Base-by-base conservation (phyloP, 2,329 filamentous ascomycete genomes). In the Trichoderma arundinaceum region DNA sequence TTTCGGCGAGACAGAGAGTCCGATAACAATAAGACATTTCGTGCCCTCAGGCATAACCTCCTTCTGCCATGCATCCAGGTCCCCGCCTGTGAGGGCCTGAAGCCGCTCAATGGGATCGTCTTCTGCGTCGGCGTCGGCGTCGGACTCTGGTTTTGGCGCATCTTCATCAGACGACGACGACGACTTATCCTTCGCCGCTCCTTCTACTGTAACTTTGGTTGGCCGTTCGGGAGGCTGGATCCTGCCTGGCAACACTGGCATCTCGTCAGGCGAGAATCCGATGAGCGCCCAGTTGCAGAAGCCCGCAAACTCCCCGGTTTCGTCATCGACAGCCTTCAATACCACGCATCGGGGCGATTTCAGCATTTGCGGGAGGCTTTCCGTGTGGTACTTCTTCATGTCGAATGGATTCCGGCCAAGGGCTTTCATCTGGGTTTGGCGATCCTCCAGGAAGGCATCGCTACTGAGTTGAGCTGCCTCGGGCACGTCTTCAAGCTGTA, bases 351-450 rank as follows among this genome's bases (percentile, higher is more conserved):
- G 68, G 2, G 71, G 69, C 17, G 70, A 69, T 13, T 65, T 66
- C 13, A 75, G 57, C 67, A 72, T 70, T 9, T 66, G 33, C 12
- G 69, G 68, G 19, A 77, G 59, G 39, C 70, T 71, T 15, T 70
- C 66, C 4, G 66, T 62, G 65, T 71, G 71, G 10, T 72, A 71
- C 6, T 71, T 67, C 2, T 71, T 70, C 61, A 77, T 75, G 10
- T 71, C 68, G 53, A 72, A 74, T 3, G 75, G 71, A 28, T 70
- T 68, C 51, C 72, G 68, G 61, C 72, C 70, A 41, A 72, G 69
- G 6, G 70, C 72, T 64, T 79, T 79, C 72, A 78, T 76, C 69
- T 76, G 69, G 1, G 77, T 78, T 49, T 79, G 75, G 17, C 75
- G 70, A 62, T 79, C 77, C 9, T 64, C 64, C 32, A 69, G 66